Percentiles rank a stretch among this genome's conserved stretches.
Evolutionary conservation across 495 filamentous ascomycete species (phyloP).

Genomic region (Aspergillus diversus): DNA sequence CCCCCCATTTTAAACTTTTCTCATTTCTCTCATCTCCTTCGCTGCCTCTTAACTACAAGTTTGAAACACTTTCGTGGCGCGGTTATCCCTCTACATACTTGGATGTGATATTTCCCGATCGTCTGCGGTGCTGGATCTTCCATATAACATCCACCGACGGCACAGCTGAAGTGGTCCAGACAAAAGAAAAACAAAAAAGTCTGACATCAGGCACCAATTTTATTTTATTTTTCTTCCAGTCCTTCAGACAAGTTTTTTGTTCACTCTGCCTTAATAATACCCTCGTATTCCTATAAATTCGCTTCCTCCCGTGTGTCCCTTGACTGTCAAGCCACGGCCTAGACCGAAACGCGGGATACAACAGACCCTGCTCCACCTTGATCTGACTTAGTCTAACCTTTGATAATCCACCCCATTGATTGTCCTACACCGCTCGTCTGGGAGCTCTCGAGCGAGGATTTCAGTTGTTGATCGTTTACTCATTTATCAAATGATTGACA

Average conservation of each 20-base stretch:
- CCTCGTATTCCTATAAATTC: background rate
- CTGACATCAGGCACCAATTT: slow-evolving; percentile 23
- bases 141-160: slow-evolving; percentile 8
- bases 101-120: slow-evolving; percentile 12
- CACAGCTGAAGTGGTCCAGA: slow-evolving; percentile 16
- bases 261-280: background rate
- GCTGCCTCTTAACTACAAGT: slow-evolving; percentile 10
- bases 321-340: slow-evolving; percentile 14
- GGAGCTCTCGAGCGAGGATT: slow-evolving; percentile 11
- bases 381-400: slow-evolving; percentile 19
- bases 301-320: background rate
- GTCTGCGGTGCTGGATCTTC: slow-evolving; percentile 12
- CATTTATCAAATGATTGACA: slow-evolving; percentile 1
- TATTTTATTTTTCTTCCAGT: slow-evolving; percentile 5
- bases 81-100: slow-evolving; percentile 20
- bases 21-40: slow-evolving; percentile 8
- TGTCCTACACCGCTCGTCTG: slow-evolving; percentile 33
- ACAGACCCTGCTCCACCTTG: slow-evolving; percentile 21
- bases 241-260: background rate
- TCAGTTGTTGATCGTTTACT: slow-evolving; percentile 17
- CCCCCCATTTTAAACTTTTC: slow-evolving; percentile 19
- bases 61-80: slow-evolving; percentile 23
- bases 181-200: background rate
- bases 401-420: slow-evolving; percentile 14
- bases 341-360: slow-evolving; percentile 22